Evolutionary conservation across 257 asterid genomes (phyloP).

Genomic region (Craterostigma plantagineum): DNA sequence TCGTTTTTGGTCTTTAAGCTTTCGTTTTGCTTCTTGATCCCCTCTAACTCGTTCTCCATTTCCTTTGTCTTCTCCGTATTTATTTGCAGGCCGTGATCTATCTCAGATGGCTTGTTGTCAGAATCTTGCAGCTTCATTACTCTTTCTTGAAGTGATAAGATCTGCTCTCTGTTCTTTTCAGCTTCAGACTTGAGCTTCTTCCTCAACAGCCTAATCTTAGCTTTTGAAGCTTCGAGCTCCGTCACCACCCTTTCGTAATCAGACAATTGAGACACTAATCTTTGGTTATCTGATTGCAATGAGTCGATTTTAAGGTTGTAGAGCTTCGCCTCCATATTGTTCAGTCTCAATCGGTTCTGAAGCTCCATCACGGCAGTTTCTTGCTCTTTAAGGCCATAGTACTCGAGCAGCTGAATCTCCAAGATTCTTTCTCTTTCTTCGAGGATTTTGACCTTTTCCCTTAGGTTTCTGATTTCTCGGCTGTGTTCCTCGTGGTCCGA

Average conservation of each 20-base stretch:
- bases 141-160: slow-evolving; percentile 48
- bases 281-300: slow-evolving; percentile 44
- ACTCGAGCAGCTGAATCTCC: slow-evolving; percentile 64
- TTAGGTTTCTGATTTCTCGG: slow-evolving; percentile 37
- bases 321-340: slow-evolving; percentile 52
- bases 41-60: slow-evolving; percentile 40
- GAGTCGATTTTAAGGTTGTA: slow-evolving; percentile 54
- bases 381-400: slow-evolving; percentile 81
- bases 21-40: slow-evolving; percentile 29
- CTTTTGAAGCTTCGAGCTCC: slow-evolving; percentile 65
- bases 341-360: slow-evolving; percentile 45
- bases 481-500: slow-evolving; percentile 17
- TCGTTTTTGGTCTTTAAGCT: slow-evolving; percentile 38
- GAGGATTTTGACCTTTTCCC: slow-evolving; percentile 18
- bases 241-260: slow-evolving; percentile 41
- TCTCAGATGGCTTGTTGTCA: slow-evolving; percentile 20
- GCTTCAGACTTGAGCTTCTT: slow-evolving; percentile 51
- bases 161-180: slow-evolving; percentile 48
- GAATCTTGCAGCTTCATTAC: slow-evolving; percentile 52
- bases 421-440: slow-evolving; percentile 12
- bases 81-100: slow-evolving; percentile 14
- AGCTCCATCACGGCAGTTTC: slow-evolving; percentile 64
- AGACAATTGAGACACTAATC: slow-evolving; percentile 41
- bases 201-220: slow-evolving; percentile 43
- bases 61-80: slow-evolving; percentile 13